Percentiles rank a stretch among this genome's conserved stretches.
Conservation (phyloP, 1,284 basidiomycete genomes). For the Ustilago shanxiensis region DNA sequence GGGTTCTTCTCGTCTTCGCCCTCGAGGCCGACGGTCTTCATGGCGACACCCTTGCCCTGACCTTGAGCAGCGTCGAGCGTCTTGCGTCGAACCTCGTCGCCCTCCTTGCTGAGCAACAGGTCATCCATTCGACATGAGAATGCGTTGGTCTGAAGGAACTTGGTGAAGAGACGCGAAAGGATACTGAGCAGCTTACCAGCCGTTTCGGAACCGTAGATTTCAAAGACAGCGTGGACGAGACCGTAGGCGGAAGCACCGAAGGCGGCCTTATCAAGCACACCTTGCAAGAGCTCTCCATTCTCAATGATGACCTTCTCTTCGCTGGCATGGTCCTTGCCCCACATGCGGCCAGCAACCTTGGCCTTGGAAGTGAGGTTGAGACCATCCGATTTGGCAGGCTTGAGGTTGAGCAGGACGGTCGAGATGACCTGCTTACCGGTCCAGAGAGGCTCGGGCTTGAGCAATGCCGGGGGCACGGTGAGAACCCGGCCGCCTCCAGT, state of each 20-base stretch:
- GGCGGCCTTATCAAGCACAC: slow-evolving; percentile 93
- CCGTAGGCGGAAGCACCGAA: slow-evolving; percentile 97
- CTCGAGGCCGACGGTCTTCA: slow-evolving; percentile 75
- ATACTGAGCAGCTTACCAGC: slow-evolving; percentile 94
- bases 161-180: slow-evolving; percentile 93
- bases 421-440: slow-evolving; percentile 96
- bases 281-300: slow-evolving; percentile 94
- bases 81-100: slow-evolving; percentile 79
- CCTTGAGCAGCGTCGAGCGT: slow-evolving; percentile 80
- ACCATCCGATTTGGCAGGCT: slow-evolving; percentile 83
- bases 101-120: slow-evolving; percentile 85
- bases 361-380: slow-evolving; percentile 88
- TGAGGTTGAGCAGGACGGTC: slow-evolving; percentile 79
- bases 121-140: slow-evolving; percentile 99
- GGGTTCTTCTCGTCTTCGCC: slow-evolving; percentile 51
- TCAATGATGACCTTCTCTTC: slow-evolving; percentile 92
- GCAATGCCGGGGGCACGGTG: slow-evolving; percentile 90
- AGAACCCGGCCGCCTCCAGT: slow-evolving; percentile 78
- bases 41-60: slow-evolving; percentile 86
- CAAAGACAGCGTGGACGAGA: slow-evolving; percentile 97
- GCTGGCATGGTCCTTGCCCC: slow-evolving; percentile 75
- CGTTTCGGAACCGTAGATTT: slow-evolving; percentile 91
- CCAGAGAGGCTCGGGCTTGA: slow-evolving; percentile 91
- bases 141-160: slow-evolving; percentile 94
- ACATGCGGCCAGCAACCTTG: slow-evolving; percentile 84